Conservation (phyloP, 768 basidiomycete genomes). For the Auricularia heimuer region DNA sequence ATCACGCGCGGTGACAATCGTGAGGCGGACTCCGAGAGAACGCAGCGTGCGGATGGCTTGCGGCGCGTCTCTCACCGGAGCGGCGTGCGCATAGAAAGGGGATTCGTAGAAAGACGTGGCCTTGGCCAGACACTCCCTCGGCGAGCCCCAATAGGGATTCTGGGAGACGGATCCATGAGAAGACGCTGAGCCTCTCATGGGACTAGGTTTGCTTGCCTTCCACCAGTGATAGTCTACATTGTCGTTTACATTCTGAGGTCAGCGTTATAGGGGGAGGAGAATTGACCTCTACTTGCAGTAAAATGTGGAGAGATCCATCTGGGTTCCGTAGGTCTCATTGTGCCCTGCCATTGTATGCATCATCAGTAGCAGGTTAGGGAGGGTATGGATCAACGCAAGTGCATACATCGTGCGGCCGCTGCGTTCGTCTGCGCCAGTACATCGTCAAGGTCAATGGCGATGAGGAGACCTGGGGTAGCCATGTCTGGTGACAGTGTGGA, state of each 20-base stretch:
- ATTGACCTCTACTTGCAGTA: conserved; percentile 37
- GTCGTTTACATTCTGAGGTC: background rate
- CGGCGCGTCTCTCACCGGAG: conserved; percentile 50
- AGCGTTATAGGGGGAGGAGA: background rate
- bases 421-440: conserved; percentile 56
- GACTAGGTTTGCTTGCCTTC: conserved; percentile 39
- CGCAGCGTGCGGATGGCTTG: conserved; percentile 48
- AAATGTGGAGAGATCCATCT: conserved; percentile 46
- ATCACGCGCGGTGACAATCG: conserved; percentile 69
- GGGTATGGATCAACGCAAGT: background rate
- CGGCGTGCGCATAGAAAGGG: conserved; percentile 34
- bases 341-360: conserved; percentile 40
- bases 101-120: conserved; percentile 50
- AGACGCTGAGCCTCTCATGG: background rate
- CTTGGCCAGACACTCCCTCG: conserved; percentile 46
- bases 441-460: conserved; percentile 62
- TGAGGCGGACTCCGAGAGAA: conserved; percentile 54
- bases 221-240: conserved; percentile 63
- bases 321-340: conserved; percentile 46
- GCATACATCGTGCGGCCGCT: conserved; percentile 46
- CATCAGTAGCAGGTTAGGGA: background rate
- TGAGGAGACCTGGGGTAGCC: conserved; percentile 18
- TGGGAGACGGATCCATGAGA: conserved; percentile 12
- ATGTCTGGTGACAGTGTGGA: too few relatives aligned
- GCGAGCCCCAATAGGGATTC: conserved; percentile 54